Conservation (phyloP, 2,329 filamentous ascomycete species). For the Lojkania enalia region DNA sequence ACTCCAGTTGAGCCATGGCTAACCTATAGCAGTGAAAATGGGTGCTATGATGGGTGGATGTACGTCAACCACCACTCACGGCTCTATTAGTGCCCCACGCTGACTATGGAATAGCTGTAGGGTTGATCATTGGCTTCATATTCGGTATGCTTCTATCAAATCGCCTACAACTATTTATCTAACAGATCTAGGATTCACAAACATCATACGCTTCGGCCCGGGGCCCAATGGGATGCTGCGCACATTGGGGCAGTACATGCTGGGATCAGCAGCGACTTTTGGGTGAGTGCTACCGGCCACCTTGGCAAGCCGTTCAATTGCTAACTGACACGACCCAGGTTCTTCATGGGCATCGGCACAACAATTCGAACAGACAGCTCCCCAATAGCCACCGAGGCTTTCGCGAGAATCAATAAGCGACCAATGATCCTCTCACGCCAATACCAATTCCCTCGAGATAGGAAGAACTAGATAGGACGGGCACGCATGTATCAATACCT, state of each 20-base stretch:
- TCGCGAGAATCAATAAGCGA: slow-evolving; percentile 68
- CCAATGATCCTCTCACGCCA: slow-evolving; percentile 67
- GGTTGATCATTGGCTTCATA: slow-evolving; percentile 95
- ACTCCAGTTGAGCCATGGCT: slow-evolving; percentile 19
- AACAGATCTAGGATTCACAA: slow-evolving; percentile 71
- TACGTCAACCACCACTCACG: too few species aligned
- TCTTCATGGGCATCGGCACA: slow-evolving; percentile 99
- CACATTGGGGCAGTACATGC: slow-evolving; percentile 95
- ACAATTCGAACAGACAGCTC: slow-evolving; percentile 92
- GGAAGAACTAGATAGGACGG: neutral
- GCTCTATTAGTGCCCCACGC: slow-evolving; percentile 5
- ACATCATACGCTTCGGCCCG: slow-evolving; percentile 93
- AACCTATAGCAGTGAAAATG: slow-evolving; percentile 78
- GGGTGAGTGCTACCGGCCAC: slow-evolving; percentile 62
- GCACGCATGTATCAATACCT: too few species aligned
- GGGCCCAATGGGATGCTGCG: slow-evolving; percentile 92
- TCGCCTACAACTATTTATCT: slow-evolving; percentile 16
- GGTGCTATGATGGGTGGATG: slow-evolving; percentile 98
- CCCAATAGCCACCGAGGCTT: slow-evolving; percentile 73
- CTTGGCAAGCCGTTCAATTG: neutral
- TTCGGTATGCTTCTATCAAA: slow-evolving; percentile 66
- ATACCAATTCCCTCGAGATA: slow-evolving; percentile 30
- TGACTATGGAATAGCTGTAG: slow-evolving; percentile 69
- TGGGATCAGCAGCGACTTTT: slow-evolving; percentile 91
- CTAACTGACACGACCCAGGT: slow-evolving; percentile 54